Evolutionary conservation across 306 rosid genomes (phyloP).

Genomic region (Cucurbita moschata): DNA sequence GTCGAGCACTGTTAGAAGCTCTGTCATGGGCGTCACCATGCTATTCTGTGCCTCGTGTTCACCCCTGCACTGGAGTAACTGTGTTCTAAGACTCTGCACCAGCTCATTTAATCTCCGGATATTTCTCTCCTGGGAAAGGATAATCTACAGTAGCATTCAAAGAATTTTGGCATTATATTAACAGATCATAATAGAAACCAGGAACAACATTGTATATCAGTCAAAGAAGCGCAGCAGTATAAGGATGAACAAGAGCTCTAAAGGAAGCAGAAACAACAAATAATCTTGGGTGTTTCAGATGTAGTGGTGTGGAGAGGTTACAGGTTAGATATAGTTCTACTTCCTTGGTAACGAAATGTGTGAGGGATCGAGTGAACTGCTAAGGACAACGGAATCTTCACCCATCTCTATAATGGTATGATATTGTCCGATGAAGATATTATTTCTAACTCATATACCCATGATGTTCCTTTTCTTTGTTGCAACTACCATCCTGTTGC

Average conservation of each 20-base stretch:
- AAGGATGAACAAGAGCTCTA: background rate
- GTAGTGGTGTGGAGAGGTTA: background rate
- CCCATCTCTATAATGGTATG: too few species aligned
- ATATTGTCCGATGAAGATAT: too few species aligned
- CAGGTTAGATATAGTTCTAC: background rate
- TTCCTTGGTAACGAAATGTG: too few species aligned
- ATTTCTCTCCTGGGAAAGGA: conserved; percentile 54
- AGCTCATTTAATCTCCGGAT: conserved; percentile 42
- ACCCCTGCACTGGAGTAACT: conserved; percentile 31
- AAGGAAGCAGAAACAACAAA: background rate
- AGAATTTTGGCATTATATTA: background rate
- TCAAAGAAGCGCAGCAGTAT: background rate
- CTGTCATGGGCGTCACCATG: conserved; percentile 23
- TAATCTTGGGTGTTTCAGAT: background rate
- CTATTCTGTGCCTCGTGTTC: conserved; percentile 21
- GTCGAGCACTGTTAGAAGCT: conserved; percentile 36
- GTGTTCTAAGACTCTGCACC: conserved; percentile 31
- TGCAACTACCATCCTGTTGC: too few species aligned
- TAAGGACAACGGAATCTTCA: background rate
- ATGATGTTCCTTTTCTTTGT: too few species aligned
- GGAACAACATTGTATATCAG: background rate
- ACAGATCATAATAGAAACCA: background rate
- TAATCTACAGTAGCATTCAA: conserved; percentile 26
- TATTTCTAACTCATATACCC: too few species aligned
- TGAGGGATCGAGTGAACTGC: background rate